Percentiles rank a stretch among this genome's conserved stretches.
phyloP scores from a whole-genome alignment of 2,329 filamentous ascomycete genomes.

The Cladosporium sp. region DNA sequence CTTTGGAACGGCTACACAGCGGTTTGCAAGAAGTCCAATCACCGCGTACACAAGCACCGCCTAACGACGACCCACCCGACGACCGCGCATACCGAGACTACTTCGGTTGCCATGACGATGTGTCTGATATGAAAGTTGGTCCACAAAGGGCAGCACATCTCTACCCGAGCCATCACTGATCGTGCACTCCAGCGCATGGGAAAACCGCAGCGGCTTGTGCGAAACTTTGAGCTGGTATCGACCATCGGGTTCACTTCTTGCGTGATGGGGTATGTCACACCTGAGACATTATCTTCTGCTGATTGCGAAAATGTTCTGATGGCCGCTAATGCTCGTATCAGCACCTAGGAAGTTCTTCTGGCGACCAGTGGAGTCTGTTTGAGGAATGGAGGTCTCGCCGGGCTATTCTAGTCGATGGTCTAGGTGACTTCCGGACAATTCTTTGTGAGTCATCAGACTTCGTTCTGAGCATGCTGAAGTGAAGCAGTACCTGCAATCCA shows the following conservation, averaged over 20 bases:
- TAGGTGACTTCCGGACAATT: conserved; percentile 4
- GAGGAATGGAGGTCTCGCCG: conserved; percentile 8
- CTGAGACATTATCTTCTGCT: too few relatives aligned
- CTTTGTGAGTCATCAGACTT: background rate
- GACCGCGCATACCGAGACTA: background rate
- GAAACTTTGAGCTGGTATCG: conserved; percentile 4
- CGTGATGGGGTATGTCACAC: conserved; percentile 1
- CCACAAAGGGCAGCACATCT: too few relatives aligned
- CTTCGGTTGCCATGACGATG: background rate
- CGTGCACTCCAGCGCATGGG: background rate
- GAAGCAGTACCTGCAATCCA: background rate
- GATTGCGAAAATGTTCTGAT: too few relatives aligned
- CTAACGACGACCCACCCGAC: background rate
- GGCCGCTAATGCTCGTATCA: background rate
- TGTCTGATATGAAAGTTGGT: conserved; percentile 1
- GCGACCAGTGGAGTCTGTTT: conserved; percentile 9
- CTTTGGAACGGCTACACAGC: background rate
- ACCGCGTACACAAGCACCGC: background rate
- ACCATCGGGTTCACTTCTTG: conserved; percentile 4
- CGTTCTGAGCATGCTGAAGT: too few relatives aligned
- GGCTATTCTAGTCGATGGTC: conserved; percentile 6
- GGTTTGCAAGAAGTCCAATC: background rate
- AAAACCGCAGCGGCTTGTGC: background rate
- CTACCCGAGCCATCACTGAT: too few relatives aligned
- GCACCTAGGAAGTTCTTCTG: conserved; percentile 10